phyloP scores from a whole-genome alignment of 1,284 basidiomycete genomes.

The Ustilago cynodontis region DNA sequence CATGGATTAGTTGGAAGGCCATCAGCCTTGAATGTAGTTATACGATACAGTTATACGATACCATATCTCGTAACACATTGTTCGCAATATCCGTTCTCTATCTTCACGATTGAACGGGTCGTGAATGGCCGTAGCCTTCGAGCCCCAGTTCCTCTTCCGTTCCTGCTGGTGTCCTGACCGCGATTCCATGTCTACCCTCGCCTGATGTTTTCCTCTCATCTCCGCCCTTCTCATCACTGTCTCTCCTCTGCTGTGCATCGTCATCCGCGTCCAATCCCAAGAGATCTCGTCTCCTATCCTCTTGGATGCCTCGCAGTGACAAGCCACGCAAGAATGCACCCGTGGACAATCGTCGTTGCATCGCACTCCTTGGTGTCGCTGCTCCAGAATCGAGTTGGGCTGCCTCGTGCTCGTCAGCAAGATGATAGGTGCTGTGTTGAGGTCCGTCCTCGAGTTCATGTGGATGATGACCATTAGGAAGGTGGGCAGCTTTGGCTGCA shows the following conservation, averaged over 20 bases:
- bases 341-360: constrained; percentile 56
- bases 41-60: constrained; percentile 22
- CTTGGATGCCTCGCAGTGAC: constrained; percentile 54
- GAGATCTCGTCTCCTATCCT: constrained; percentile 49
- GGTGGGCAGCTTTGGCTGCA: constrained; percentile 14
- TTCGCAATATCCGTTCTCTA: background rate
- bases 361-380: constrained; percentile 32
- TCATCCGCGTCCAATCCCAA: constrained; percentile 46
- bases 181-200: constrained; percentile 39
- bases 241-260: background rate
- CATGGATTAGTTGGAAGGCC: background rate
- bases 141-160: constrained; percentile 45
- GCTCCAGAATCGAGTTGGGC: constrained; percentile 30
- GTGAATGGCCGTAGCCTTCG: constrained; percentile 46
- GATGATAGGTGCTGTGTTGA: constrained; percentile 49
- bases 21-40: constrained; percentile 5
- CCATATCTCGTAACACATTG: constrained; percentile 5
- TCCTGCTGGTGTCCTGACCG: constrained; percentile 34
- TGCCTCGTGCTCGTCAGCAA: constrained; percentile 49
- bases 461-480: constrained; percentile 36
- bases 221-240: background rate
- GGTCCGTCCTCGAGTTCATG: constrained; percentile 47
- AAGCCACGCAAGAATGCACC: constrained; percentile 55
- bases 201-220: constrained; percentile 13
- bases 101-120: constrained; percentile 15